Percentiles rank a stretch among this genome's conserved stretches.
phyloP scores from a whole-genome alignment of 2,329 filamentous ascomycete species.

The Mollisia scopiformis region DNA sequence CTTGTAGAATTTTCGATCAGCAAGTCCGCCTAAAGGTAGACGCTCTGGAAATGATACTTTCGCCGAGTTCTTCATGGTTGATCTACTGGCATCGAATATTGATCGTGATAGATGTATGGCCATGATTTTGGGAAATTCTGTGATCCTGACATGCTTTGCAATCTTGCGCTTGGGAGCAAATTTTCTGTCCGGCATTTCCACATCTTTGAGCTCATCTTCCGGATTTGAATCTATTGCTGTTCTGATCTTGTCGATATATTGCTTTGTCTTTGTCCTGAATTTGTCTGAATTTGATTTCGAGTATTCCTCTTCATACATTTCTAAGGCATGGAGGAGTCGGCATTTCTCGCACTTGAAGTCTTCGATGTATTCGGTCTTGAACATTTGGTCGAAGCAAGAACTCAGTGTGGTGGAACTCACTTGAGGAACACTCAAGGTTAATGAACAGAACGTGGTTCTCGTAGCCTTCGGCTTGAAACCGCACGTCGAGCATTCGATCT shows the following conservation, averaged over 20 bases:
- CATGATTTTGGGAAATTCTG: constrained; percentile 84
- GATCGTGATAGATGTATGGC: constrained; percentile 92
- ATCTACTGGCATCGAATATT: constrained; percentile 78
- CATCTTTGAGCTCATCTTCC: constrained; percentile 72
- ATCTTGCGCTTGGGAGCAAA: constrained; percentile 82
- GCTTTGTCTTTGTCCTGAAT: constrained; percentile 54
- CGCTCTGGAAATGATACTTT: constrained; percentile 91
- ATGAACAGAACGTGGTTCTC: constrained; percentile 83
- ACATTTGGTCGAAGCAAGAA: constrained; percentile 88
- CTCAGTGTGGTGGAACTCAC: constrained; percentile 79
- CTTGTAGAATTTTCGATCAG: constrained; percentile 79
- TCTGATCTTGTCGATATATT: constrained; percentile 67
- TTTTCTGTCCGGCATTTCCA: constrained; percentile 74
- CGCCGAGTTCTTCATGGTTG: constrained; percentile 89
- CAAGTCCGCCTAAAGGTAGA: constrained; percentile 78
- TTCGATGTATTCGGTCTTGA: constrained; percentile 95
- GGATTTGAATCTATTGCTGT: constrained; percentile 78
- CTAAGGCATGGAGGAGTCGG: constrained; percentile 78
- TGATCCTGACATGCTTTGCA: constrained; percentile 84
- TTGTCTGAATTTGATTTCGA: constrained; percentile 53
- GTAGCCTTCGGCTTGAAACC: constrained; percentile 86
- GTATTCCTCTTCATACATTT: constrained; percentile 61
- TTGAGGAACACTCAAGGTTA: constrained; percentile 91
- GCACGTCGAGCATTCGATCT: constrained; percentile 90
- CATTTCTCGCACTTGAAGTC: constrained; percentile 97